These are phyloP conservation scores for Trichosporon sp. DNA, from an alignment of 1,284 basidiomycete genomes.

Conservation along the genomic window DNA sequence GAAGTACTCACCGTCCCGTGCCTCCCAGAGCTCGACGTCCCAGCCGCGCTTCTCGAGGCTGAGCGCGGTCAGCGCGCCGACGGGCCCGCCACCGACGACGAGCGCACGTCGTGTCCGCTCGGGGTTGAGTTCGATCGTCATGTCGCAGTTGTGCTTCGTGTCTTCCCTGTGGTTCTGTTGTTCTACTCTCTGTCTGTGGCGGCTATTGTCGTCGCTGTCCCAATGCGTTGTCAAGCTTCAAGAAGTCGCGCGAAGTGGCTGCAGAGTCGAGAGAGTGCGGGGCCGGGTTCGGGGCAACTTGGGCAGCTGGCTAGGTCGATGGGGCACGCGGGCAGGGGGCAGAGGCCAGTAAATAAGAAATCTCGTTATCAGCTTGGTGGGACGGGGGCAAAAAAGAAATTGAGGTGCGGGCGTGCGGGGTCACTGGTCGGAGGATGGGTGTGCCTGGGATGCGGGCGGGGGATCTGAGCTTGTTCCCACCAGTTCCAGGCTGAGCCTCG, in stretches of 20 bases:
- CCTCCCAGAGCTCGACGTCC: conserved; percentile 84
- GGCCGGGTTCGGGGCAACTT: neutral
- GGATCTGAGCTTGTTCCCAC: neutral
- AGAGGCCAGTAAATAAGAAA: neutral
- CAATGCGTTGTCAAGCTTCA: neutral
- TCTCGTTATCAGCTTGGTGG: neutral
- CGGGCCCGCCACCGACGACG: conserved; percentile 79
- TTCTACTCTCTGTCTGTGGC: neutral
- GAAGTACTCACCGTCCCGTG: conserved; percentile 66
- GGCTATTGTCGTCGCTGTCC: neutral
- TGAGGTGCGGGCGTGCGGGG: neutral
- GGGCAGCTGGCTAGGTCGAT: too few species aligned
- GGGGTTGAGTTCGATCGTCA: conserved; percentile 8
- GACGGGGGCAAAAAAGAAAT: neutral
- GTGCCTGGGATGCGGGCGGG: neutral
- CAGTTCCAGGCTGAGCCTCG: neutral
- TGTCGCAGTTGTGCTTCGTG: neutral
- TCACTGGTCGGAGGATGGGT: neutral
- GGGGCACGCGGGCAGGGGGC: neutral
- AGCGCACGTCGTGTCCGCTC: conserved; percentile 42
- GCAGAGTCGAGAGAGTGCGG: neutral
- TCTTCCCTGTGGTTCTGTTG: neutral
- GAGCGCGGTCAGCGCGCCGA: conserved; percentile 86
- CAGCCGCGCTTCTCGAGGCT: conserved; percentile 83
- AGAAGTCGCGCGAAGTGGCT: neutral